Percentiles rank a stretch among this genome's conserved stretches.
Evolutionary conservation across 1,284 basidiomycete genomes (phyloP).

Genomic region (Inonotus obliquus): DNA sequence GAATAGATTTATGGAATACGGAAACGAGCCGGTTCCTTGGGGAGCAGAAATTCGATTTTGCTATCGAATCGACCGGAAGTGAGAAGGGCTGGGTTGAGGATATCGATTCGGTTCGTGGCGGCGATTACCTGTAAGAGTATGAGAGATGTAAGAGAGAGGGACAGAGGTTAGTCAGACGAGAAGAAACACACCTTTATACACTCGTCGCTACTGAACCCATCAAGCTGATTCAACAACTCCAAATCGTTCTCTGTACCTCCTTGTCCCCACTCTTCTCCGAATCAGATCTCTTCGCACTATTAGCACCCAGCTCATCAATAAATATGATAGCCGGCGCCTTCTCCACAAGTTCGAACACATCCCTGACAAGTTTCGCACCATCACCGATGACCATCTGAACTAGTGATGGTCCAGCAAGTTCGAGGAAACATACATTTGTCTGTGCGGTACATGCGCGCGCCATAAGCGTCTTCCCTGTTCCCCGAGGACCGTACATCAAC

Average conservation of each 20-base stretch:
- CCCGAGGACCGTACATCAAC: slow-evolving; percentile 78
- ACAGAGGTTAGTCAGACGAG: background rate
- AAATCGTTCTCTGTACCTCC: slow-evolving; percentile 79
- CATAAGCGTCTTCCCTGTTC: slow-evolving; percentile 76
- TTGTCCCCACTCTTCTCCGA: slow-evolving; percentile 75
- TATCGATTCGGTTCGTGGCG: slow-evolving; percentile 98
- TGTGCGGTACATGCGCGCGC: slow-evolving; percentile 78
- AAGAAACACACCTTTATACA: slow-evolving; percentile 79
- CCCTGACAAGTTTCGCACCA: slow-evolving; percentile 75
- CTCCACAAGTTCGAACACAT: slow-evolving; percentile 74
- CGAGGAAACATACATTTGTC: slow-evolving; percentile 78
- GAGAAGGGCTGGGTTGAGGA: slow-evolving; percentile 79
- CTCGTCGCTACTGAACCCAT: slow-evolving; percentile 83
- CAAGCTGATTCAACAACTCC: slow-evolving; percentile 75
- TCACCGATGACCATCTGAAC: slow-evolving; percentile 86
- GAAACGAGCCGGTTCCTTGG: slow-evolving; percentile 70
- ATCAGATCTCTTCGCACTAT: slow-evolving; percentile 79
- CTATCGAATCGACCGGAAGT: slow-evolving; percentile 73
- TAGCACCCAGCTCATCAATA: slow-evolving; percentile 78
- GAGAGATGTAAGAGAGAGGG: slow-evolving; percentile 10
- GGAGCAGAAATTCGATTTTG: slow-evolving; percentile 80
- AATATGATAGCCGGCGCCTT: slow-evolving; percentile 79
- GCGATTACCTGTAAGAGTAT: slow-evolving; percentile 80
- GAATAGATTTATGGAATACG: slow-evolving; percentile 79
- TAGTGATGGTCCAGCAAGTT: slow-evolving; percentile 73